Base-by-base conservation (phyloP, 2,329 filamentous ascomycete genomes). In the Trichoderma atroviride region DNA sequence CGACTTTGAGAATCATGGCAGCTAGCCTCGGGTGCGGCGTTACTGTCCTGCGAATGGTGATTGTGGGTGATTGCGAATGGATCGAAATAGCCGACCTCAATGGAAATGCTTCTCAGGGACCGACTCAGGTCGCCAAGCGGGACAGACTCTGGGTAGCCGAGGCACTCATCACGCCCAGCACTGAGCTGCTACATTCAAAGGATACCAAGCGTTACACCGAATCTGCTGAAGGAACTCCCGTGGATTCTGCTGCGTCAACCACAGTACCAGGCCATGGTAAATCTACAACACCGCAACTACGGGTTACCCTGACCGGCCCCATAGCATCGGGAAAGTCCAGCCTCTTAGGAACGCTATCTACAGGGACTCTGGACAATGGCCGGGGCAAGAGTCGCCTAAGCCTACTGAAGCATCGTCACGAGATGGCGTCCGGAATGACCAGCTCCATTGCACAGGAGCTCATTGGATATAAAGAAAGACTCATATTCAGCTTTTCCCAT, bases 371-470 rank as follows among this genome's bases (percentile, higher is more conserved):
- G 22, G 96, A 99, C 77, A 97, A 98, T 78, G 95, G 95, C 0
- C 87, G 94, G 72, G 96, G 96, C 0, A 96, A 94, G 77, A 97
- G 93, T 77, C 88, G 96, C 65, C 84, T 97, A 31, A 95, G 92
- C 75, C 85, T 98, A 62, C 83, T 99, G 35, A 97, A 94, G 77
- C 96, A 99, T 79, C 89, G 92, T 13, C 96, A 99, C 77, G 96
- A 99, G 78, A 92, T 98, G 69, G 91, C 87, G 3, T 96, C 95
- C 2, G 96, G 96, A 0, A 86, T 97, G 72, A 99, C 96, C 1
- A 97, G 94, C 77, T 98, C 95, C 6, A 91, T 99, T 56, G 93
- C 96, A 0, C 95, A 97, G 76, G 96, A 98, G 78, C 84, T 99
- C 11, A 87, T 99, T 71, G 96, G 96, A 9, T 99, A 98, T 78